A percentile compares a stretch with the other conserved stretches of the same genome.
These are phyloP conservation scores for Xylaria sp. DNA, from an alignment of 2,329 filamentous ascomycete species.

Conservation along the genomic window DNA sequence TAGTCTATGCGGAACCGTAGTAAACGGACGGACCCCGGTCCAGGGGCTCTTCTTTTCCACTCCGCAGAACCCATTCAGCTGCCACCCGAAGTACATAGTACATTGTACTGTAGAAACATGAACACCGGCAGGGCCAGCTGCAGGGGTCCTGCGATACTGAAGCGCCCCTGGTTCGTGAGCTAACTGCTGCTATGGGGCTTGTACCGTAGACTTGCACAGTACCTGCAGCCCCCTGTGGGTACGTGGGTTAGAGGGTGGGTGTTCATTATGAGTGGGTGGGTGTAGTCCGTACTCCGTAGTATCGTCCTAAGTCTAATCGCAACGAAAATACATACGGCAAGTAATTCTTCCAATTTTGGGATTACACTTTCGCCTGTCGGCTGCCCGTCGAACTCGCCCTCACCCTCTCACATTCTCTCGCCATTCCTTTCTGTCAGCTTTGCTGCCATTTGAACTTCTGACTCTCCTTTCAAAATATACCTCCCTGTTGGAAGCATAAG, in stretches of 20 bases:
- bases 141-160: no score
- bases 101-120: neutral
- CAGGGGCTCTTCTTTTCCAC: constrained; percentile 15
- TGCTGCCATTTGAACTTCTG: neutral
- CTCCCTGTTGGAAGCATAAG: neutral
- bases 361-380: neutral
- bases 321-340: no score
- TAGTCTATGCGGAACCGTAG: no score
- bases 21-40: constrained; percentile 19
- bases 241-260: no score
- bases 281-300: no score
- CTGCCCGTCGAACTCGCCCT: neutral
- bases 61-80: neutral
- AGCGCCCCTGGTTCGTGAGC: no score
- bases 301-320: neutral
- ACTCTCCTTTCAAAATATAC: neutral
- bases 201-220: no score
- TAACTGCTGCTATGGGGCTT: no score
- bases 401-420: neutral
- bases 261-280: no score
- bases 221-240: no score
- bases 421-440: neutral
- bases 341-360: neutral
- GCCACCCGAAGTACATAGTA: neutral
- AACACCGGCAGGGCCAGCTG: no score